Conservation (phyloP, 1,284 basidiomycete species). For the Chondrostereum purpureum region DNA sequence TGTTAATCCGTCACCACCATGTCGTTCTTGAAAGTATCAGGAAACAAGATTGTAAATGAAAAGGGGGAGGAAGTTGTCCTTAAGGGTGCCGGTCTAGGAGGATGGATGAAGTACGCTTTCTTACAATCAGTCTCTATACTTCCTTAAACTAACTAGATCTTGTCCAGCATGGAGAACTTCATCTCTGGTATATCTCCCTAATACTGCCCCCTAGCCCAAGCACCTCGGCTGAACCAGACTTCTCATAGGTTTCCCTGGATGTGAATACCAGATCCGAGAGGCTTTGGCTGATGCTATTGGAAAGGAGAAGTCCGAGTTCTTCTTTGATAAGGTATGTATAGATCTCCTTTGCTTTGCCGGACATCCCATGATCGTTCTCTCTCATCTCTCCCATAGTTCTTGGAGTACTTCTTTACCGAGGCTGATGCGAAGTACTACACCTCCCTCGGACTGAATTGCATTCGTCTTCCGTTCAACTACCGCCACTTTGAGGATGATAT, state of each 20-base stretch:
- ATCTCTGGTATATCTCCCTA: constrained; percentile 31
- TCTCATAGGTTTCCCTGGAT: constrained; percentile 50
- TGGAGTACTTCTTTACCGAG: constrained; percentile 60
- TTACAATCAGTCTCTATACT: not conserved
- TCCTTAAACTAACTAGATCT: not conserved
- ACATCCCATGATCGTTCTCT: not conserved
- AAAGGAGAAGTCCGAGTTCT: constrained; percentile 61
- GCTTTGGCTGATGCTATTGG: constrained; percentile 62
- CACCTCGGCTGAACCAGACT: too few species aligned
- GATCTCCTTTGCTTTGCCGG: not conserved
- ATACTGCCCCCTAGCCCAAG: too few species aligned
- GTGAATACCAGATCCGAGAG: constrained; percentile 61
- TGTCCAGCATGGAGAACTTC: constrained; percentile 49
- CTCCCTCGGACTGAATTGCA: constrained; percentile 55
- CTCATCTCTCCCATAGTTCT: constrained; percentile 33
- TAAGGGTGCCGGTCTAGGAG: constrained; percentile 52
- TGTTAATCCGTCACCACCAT: too few species aligned
- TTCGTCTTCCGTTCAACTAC: constrained; percentile 55
- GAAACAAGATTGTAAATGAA: constrained; percentile 39
- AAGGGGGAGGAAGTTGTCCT: constrained; percentile 43
- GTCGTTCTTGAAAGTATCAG: constrained; percentile 38
- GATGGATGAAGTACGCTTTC: constrained; percentile 26
- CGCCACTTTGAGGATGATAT: constrained; percentile 56
- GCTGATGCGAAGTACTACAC: constrained; percentile 56
- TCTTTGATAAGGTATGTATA: constrained; percentile 54